A percentile compares a stretch with the other conserved stretches of the same genome.
These are phyloP conservation scores for Trichophyton simii DNA, from an alignment of 2,329 filamentous ascomycete species.

Conservation along the genomic window DNA sequence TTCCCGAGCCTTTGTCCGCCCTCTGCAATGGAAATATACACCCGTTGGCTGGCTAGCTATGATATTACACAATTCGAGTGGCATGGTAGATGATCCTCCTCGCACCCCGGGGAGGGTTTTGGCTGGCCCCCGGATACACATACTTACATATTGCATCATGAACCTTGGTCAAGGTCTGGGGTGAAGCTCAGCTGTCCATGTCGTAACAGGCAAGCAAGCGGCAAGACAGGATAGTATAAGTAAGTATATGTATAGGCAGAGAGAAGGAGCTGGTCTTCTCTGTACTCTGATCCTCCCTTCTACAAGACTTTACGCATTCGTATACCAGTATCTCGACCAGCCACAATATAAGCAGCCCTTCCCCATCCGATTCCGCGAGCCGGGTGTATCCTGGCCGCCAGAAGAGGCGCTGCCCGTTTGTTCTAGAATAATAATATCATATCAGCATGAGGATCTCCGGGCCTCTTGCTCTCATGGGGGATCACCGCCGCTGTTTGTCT, in stretches of 20 bases:
- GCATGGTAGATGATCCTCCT: slow-evolving; percentile 1
- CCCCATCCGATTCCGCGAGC: neutral
- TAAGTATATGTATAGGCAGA: too few relatives aligned
- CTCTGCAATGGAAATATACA: neutral
- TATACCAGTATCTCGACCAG: neutral
- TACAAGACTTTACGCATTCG: neutral
- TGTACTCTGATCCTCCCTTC: neutral
- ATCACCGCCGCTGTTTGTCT: neutral
- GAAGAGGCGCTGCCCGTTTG: neutral
- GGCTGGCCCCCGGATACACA: neutral
- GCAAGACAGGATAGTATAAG: too few relatives aligned
- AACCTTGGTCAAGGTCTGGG: neutral
- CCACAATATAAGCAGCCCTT: neutral
- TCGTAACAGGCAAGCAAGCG: neutral
- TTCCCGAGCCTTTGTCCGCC: neutral
- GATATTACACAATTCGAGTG: neutral
- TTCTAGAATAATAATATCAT: neutral
- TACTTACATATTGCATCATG: neutral
- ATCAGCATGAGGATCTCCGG: neutral
- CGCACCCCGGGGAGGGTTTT: neutral
- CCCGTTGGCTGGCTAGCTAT: neutral
- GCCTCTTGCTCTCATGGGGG: neutral
- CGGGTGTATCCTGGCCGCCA: neutral
- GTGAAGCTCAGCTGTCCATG: slow-evolving; percentile 1
- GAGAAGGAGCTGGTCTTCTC: neutral